These are phyloP conservation scores for Phytophthora pseudosyringae DNA, from an alignment of 352 stramenopile genomes.

Conservation along the genomic window DNA sequence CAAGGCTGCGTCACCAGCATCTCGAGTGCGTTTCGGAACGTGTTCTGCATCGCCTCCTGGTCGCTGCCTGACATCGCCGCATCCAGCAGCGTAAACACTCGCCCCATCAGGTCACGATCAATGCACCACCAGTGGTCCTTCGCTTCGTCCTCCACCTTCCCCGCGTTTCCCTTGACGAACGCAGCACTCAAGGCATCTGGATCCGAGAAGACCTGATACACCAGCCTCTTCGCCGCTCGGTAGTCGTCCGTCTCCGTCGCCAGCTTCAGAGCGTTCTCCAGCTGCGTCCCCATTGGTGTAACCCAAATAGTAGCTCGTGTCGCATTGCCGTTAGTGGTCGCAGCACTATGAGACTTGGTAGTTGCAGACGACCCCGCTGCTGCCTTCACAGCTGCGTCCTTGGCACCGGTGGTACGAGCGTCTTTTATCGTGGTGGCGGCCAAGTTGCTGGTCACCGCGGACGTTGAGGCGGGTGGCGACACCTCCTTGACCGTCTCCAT, in stretches of 20 bases:
- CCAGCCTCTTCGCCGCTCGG: constrained; percentile 58
- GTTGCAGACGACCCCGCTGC: not conserved
- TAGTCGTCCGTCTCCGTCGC: constrained; percentile 55
- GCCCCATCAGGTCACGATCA: constrained; percentile 45
- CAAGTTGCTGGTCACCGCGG: constrained; percentile 21
- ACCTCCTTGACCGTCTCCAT: constrained; percentile 37
- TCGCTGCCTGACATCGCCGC: constrained; percentile 43
- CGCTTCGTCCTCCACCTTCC: constrained; percentile 15
- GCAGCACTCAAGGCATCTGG: constrained; percentile 55
- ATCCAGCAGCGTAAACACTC: constrained; percentile 57
- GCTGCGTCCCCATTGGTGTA: constrained; percentile 42
- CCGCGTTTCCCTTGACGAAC: constrained; percentile 38
- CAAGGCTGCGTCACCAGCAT: constrained; percentile 74
- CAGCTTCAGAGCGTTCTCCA: constrained; percentile 50
- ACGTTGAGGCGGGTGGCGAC: constrained; percentile 9
- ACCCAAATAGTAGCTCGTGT: not conserved
- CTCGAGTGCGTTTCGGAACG: constrained; percentile 72
- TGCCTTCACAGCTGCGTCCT: not conserved
- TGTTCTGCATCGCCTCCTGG: constrained; percentile 68
- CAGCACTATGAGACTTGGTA: not conserved
- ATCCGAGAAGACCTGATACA: constrained; percentile 81
- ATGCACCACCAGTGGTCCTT: constrained; percentile 61
- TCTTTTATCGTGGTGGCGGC: constrained; percentile 21
- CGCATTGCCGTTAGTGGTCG: not conserved
- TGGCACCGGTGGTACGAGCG: not conserved